Percentiles rank a stretch among this genome's conserved stretches.
Conservation (phyloP, 352 stramenopile species). For the Phytophthora pinifolia region DNA sequence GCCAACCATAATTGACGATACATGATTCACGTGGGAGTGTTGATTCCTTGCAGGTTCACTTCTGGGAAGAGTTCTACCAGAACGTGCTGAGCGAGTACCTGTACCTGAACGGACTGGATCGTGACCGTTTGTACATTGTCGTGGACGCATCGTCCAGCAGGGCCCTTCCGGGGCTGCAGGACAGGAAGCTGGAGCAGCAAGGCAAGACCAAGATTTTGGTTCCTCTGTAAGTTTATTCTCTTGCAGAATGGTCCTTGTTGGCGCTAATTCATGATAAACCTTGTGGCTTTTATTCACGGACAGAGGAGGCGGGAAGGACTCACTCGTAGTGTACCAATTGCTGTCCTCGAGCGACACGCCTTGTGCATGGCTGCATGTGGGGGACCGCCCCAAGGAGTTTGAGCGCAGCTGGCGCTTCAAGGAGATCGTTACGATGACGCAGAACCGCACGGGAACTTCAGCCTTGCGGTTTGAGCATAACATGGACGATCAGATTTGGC, state of each 20-base stretch:
- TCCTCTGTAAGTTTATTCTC: constrained; percentile 28
- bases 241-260: not conserved
- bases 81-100: constrained; percentile 43
- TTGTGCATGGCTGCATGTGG: constrained; percentile 38
- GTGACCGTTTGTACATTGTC: constrained; percentile 37
- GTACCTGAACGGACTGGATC: constrained; percentile 35
- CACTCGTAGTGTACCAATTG: constrained; percentile 38
- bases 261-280: not conserved
- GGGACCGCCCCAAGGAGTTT: constrained; percentile 36
- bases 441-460: constrained; percentile 13
- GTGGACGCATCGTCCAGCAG: constrained; percentile 12
- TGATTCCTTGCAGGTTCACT: constrained; percentile 21
- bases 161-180: constrained; percentile 19
- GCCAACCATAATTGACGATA: constrained; percentile 1
- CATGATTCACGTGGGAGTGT: not conserved
- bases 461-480: constrained; percentile 36
- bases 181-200: constrained; percentile 23
- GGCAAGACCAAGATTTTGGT: constrained; percentile 30
- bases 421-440: constrained; percentile 34
- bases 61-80: constrained; percentile 47
- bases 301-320: constrained; percentile 43
- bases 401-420: constrained; percentile 36
- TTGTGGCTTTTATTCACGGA: not conserved
- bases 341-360: constrained; percentile 24
- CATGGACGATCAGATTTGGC: constrained; percentile 35